Evolutionary conservation across 768 basidiomycete species (phyloP), one percentile per base, ranked within the genome.

Genomic region (Kwoniella dejecticola): DNA sequence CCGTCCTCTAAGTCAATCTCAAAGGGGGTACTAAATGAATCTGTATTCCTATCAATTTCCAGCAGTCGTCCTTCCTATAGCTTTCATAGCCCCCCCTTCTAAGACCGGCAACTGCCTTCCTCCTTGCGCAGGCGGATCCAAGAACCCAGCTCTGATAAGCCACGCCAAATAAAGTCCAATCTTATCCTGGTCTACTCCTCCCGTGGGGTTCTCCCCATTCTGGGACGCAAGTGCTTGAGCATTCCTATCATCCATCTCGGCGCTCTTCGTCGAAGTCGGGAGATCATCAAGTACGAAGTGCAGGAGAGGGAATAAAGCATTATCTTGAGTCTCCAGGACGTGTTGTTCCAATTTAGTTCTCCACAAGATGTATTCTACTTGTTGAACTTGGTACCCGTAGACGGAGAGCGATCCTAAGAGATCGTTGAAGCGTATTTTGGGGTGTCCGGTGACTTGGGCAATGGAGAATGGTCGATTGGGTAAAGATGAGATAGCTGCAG

Each of bases 221-320:
- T 52, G 79, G 24, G 69, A 71, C 46, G 90, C 78, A 41, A 98
- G 75, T 11, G 83, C 82, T n/a, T 79, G 79, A 17, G 91, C 94
- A 76, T 95, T 96, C 21, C 83, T 76, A 74, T 96, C 91, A 74
- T 95, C 90, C 49, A 98, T 81, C 64, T 89, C 88, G 1, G 96
- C 90, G 0, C 92, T 86, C 79, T 94, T 96, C 24, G 95, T 98
- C 73, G 89, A 91, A 24, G 94, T 96, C 4, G 96, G 96, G 19
- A 99, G 83, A 79, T 99, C 96, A 76, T 97, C 96, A 29, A 99
- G 82, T 24, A 98, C 96, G 69, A 97, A 97, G 79, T 99, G 95
- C 17, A 99, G 84, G 10, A 99, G 82, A 2, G 96, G 96, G 85
- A 94, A 98, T 44, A 99, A 83, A 1, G 96, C 96, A 67, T 99